Conservation (phyloP, 73 alveolate species). For the Blepharisma japonicum region DNA sequence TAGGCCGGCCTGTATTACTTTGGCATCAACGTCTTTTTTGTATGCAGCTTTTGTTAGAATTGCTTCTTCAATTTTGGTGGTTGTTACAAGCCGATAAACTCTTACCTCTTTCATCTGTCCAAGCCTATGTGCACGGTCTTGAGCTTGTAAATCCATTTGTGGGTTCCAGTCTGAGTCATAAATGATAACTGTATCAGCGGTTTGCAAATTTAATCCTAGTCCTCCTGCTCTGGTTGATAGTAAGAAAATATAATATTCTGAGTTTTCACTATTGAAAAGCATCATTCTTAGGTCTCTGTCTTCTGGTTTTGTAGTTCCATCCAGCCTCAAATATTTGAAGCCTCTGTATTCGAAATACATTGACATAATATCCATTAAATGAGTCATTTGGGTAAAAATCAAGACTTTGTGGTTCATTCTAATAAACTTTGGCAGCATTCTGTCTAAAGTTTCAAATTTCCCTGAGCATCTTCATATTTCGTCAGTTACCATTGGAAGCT, state of each 20-base stretch:
- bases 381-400: constrained; percentile 96
- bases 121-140: constrained; percentile 98
- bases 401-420: constrained; percentile 89
- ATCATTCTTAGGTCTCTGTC: constrained; percentile 84
- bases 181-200: constrained; percentile 96
- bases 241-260: constrained; percentile 81
- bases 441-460: constrained; percentile 94
- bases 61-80: constrained; percentile 91
- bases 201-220: constrained; percentile 85
- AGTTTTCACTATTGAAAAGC: constrained; percentile 71
- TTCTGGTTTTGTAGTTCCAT: constrained; percentile 95
- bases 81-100: constrained; percentile 92
- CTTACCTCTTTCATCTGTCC: constrained; percentile 96
- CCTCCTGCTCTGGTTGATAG: constrained; percentile 97
- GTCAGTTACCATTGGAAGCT: constrained; percentile 69
- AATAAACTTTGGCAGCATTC: constrained; percentile 90
- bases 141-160: constrained; percentile 97
- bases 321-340: constrained; percentile 84
- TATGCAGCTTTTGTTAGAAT: constrained; percentile 94
- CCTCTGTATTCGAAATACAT: constrained; percentile 85
- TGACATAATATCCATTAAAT: constrained; percentile 93
- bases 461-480: constrained; percentile 94
- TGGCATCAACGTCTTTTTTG: constrained; percentile 93
- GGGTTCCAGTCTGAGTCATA: constrained; percentile 99
- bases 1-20: constrained; percentile 95